Evolutionary conservation across 306 rosid genomes (phyloP).

Genomic region (Rubus idaeus): DNA sequence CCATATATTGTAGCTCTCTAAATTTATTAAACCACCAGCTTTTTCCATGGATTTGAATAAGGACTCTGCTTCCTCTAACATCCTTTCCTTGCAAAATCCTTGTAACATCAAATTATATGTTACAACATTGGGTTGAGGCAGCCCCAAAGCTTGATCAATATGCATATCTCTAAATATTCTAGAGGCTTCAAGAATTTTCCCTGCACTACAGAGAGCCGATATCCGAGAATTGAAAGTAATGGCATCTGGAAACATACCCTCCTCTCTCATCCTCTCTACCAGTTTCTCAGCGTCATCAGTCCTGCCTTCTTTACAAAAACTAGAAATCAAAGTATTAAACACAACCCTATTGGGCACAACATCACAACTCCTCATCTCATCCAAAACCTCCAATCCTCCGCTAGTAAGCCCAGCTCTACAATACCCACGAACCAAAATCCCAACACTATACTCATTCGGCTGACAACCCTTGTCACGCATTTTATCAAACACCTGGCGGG

Average conservation of each 20-base stretch:
- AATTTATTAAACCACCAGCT: constrained; percentile 29
- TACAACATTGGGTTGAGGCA: constrained; percentile 69
- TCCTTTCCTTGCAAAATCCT: constrained; percentile 75
- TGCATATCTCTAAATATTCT: constrained; percentile 92
- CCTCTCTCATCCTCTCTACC: constrained; percentile 71
- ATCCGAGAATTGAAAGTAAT: constrained; percentile 92
- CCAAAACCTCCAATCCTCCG: constrained; percentile 52
- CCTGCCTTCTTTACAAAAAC: constrained; percentile 56
- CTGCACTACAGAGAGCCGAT: constrained; percentile 69
- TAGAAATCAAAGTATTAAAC: constrained; percentile 78
- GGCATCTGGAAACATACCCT: constrained; percentile 59
- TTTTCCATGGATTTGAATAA: constrained; percentile 66
- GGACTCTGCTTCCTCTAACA: constrained; percentile 69
- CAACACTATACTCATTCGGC: constrained; percentile 70
- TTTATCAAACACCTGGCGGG: constrained; percentile 72
- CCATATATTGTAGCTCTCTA: constrained; percentile 79
- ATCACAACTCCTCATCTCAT: constrained; percentile 29
- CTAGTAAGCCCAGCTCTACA: constrained; percentile 51
- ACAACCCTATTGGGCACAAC: constrained; percentile 51
- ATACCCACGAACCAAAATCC: constrained; percentile 78
- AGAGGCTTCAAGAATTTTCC: constrained; percentile 81
- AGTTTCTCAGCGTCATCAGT: constrained; percentile 78
- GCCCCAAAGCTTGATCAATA: constrained; percentile 65
- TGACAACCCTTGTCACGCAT: constrained; percentile 74
- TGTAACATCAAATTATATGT: constrained; percentile 78